Evolutionary conservation across 768 basidiomycete genomes (phyloP), one percentile per base, ranked within the genome.

Genomic region (Cantharellus cinnabarinus): DNA sequence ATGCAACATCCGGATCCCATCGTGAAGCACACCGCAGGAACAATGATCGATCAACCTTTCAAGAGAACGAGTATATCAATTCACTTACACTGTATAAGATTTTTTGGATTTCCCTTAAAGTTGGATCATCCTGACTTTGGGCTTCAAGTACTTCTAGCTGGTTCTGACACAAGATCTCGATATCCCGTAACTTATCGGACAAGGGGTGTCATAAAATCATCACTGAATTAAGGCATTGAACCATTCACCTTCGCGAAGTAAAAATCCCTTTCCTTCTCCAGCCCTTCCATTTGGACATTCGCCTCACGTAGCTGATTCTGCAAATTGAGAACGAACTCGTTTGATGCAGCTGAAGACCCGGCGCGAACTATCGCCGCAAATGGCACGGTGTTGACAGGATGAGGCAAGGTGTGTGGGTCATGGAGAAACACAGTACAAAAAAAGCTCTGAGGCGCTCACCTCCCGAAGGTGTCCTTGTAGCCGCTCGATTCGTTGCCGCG

Each of bases 181-280:
- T 98, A 60, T 94, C 86, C 41, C 95, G 83, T 59, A 99, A 78
- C 90, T 98, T 64, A 62, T 35, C 41, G 44, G 44, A 56, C 4
- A 52, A 60, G 57, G 37, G 53, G 7, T 41, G 42, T 7, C 2
- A 57, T 38, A 37, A 40, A 1, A 41, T 37, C 41, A 5, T 10
- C 37, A 5, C 39, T 42, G 39, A 54, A 7, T 14, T 41, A 52
- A 5, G n/a, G 41, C 35, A 44, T 10, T 15, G 4, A 1, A 4
- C 40, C 38, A 65, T 76, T 53, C 64, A 94, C 93, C 80, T 97
- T 99, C 66, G 85, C 82, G 70, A 98, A 99, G 72, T 99, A 99
- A 70, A 99, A 98, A 69, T 98, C 93, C 52, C 93, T 75, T 72
- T 99, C 95, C 74, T 91, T 97, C 75, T 98, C 91, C 42, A 98